Evolutionary conservation across 768 basidiomycete species (phyloP), one percentile per base, ranked within the genome.

Genomic region (Rhizopogon vinicolor): DNA sequence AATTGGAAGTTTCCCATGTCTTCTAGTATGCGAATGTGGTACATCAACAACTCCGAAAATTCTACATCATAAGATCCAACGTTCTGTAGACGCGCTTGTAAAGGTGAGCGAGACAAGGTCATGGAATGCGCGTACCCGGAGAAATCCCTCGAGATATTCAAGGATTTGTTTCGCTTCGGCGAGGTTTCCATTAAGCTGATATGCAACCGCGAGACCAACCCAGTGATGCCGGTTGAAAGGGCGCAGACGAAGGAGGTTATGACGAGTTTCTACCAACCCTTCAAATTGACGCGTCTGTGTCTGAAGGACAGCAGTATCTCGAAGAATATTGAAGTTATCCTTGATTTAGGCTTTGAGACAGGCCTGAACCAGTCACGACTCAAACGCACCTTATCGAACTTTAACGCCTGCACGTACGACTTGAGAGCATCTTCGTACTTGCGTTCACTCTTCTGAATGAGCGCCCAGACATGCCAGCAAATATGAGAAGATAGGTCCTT

Each of bases 401-500:
- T 81, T 60, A 95, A 75, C 2, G 95, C 96, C 74, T 92, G 89
- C 2, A 81, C 84, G 70, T 98, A 98, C 25, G 93, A 94, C 64
- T 93, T 91, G 63, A 93, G 78, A 0, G 97, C 94, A 64, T 95
- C 93, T 60, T 92, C 91, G 63, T 93, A 98, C 66, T 96, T 93
- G 72, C 90, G 94, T 68, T 97, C 91, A 8, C 87, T 88, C 70
- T 96, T 93, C 69, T 94, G 90, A 19, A 97, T 85, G 64, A 99
- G 87, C 28, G 93, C 97, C 68, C 93, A 90, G 60, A 98, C 96
- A 72, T 99, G 97, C 95, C 97, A 98, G 67, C 87, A 89, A 66
- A 99, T 98, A 65, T 98, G 94, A 18, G 92, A 94, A 33, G 82
- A 86, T 53, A 91, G 73, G 72, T 95, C 91, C 45, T 86, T 77